A percentile compares a stretch with the other conserved stretches of the same genome.
Evolutionary conservation across 768 basidiomycete species (phyloP).

Genomic region (Coprinellus aureogranulatus): DNA sequence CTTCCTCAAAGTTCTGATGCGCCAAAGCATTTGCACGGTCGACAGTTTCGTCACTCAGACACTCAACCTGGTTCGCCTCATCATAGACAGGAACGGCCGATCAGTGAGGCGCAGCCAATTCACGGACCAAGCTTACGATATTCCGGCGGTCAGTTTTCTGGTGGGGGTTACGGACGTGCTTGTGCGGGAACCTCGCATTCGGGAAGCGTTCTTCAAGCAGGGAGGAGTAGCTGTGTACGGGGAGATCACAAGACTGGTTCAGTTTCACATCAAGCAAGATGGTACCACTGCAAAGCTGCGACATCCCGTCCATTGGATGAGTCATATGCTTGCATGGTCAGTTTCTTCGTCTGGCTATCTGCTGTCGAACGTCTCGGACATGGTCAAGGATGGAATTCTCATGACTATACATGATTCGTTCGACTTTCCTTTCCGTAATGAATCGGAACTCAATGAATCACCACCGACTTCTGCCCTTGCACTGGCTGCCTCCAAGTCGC

Average conservation of each 20-base stretch:
- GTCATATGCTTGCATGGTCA: background rate
- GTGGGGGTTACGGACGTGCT: background rate
- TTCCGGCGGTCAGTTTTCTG: background rate
- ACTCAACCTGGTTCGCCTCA: background rate
- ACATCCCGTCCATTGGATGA: background rate
- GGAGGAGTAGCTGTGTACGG: background rate
- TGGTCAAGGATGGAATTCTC: too few relatives aligned
- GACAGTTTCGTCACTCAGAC: background rate
- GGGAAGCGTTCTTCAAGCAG: background rate
- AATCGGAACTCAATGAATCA: too few relatives aligned
- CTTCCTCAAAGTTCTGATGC: background rate
- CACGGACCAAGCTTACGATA: background rate
- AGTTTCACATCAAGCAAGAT: background rate
- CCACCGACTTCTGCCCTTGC: too few relatives aligned
- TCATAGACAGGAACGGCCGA: background rate
- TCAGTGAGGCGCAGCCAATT: background rate
- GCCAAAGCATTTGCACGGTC: background rate
- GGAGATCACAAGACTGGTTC: background rate
- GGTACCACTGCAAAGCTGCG: background rate
- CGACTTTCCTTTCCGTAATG: too few relatives aligned
- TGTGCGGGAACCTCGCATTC: background rate
- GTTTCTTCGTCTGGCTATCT: too few relatives aligned
- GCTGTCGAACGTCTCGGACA: too few relatives aligned
- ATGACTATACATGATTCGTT: too few relatives aligned
- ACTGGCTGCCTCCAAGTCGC: too few relatives aligned